Base-by-base conservation (phyloP, 2,329 filamentous ascomycete genomes). In the Hymenoscyphus fraxineus region DNA sequence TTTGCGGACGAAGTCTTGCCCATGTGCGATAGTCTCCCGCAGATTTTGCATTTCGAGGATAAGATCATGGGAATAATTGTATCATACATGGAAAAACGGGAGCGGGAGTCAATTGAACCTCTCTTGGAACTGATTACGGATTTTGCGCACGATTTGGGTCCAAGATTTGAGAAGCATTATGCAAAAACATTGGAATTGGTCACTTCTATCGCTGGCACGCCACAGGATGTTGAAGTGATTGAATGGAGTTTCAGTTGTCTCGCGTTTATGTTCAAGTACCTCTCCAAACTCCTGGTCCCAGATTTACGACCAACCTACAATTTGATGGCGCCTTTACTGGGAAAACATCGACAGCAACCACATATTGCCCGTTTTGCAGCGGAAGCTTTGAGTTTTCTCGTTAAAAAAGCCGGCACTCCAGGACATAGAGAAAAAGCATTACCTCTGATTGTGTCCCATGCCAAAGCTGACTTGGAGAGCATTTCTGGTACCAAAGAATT, bases 191-290 rank as follows among this genome's bases (percentile, higher is more conserved):
- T 99, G 64, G 84, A 82, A 62, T 80, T 96, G 62, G 87, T 99
- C 62, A 85, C 91, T 47, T 86, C 87, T 16, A 85, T 98, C 68
- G 93, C 93, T 12, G 88, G 88, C 62, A 90, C 87, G 71, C 87
- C 91, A 61, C 83, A 90, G 64, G 89, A 91, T 73, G 88, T 91
- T 32, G 91, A 93, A 68, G 93, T 96, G n/a, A 91, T 98, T 60
- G 95, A 99, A 79, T 98, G 94, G 93, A 94, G 92, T 60, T 99
- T 99, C 78, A 92, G 89, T 13, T 93, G 92, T 71, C 82, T 99
- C 63, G 93, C 95, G 57, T 99, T 96, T 82, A 82, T 98, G 51
- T 97, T 99, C 85, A 99, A 99, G 76, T 98, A 98, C 74, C 85
- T 99, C 5, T 96, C 93, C 1, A 88, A 92, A 68, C 83, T 98